Percentiles rank a stretch among this genome's conserved stretches.
These are phyloP conservation scores for Bremia lactucae DNA, from an alignment of 352 stramenopile species.

Conservation along the genomic window DNA sequence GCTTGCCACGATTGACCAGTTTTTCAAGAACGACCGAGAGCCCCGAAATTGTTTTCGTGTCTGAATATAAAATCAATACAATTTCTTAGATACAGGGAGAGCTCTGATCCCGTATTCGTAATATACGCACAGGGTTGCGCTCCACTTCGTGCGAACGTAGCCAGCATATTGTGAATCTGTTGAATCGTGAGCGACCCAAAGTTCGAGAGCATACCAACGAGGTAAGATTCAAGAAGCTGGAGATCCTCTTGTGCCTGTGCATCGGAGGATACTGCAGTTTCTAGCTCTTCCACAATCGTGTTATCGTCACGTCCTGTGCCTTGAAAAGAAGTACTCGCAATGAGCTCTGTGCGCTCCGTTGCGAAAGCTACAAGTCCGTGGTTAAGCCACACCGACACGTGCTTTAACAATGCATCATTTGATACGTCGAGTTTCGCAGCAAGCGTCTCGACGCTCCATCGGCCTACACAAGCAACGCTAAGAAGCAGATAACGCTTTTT, in stretches of 20 bases:
- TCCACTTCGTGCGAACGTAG: slow-evolving; percentile 66
- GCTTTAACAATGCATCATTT: slow-evolving; percentile 43
- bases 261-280: slow-evolving; percentile 83
- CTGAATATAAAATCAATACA: slow-evolving; percentile 25
- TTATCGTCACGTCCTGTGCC: slow-evolving; percentile 31
- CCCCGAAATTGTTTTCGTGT: slow-evolving; percentile 74
- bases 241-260: slow-evolving; percentile 89
- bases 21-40: slow-evolving; percentile 58
- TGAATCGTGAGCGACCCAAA: slow-evolving; percentile 87
- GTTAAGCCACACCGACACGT: slow-evolving; percentile 62
- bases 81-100: too few species aligned
- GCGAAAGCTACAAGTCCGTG: slow-evolving; percentile 48
- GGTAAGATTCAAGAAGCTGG: slow-evolving; percentile 89
- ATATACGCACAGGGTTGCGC: slow-evolving; percentile 54
- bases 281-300: slow-evolving; percentile 38
- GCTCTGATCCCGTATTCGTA: not conserved
- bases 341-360: slow-evolving; percentile 30
- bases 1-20: slow-evolving; percentile 53
- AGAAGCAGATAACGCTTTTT: too few species aligned
- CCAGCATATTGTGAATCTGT: slow-evolving; percentile 93
- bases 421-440: slow-evolving; percentile 49
- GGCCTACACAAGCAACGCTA: slow-evolving; percentile 14
- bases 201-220: slow-evolving; percentile 93
- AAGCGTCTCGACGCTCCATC: slow-evolving; percentile 53
- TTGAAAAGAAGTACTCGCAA: slow-evolving; percentile 32